phyloP scores from a whole-genome alignment of 768 basidiomycete genomes.

The Coprinellus micaceus region DNA sequence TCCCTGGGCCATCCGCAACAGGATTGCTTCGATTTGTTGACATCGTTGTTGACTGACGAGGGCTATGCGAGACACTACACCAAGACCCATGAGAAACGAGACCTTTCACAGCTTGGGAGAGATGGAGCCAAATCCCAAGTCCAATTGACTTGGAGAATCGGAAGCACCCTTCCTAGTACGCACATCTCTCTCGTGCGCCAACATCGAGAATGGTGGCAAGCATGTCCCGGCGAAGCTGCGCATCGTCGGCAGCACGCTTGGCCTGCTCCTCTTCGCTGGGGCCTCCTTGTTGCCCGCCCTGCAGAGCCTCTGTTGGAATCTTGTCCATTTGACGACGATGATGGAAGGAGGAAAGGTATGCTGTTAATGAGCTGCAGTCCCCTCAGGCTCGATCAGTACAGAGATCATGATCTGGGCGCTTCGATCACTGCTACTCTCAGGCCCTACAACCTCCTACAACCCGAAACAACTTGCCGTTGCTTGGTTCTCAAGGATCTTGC shows the following conservation, averaged over 20 bases:
- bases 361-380: conserved; percentile 1
- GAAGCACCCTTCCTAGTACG: too few relatives aligned
- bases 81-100: not conserved
- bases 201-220: conserved; percentile 75
- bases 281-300: conserved; percentile 48
- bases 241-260: conserved; percentile 56
- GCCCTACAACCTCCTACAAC: too few relatives aligned
- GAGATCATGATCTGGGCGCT: not conserved
- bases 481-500: too few relatives aligned
- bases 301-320: conserved; percentile 38
- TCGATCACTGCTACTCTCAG: too few relatives aligned
- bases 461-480: too few relatives aligned
- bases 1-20: conserved; percentile 78
- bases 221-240: conserved; percentile 72
- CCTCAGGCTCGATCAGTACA: not conserved
- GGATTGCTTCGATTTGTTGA: conserved; percentile 72
- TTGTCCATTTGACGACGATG: conserved; percentile 31
- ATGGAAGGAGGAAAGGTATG: not conserved
- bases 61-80: conserved; percentile 77
- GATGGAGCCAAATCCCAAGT: too few relatives aligned
- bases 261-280: conserved; percentile 45
- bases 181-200: conserved; percentile 79
- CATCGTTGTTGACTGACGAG: conserved; percentile 83
- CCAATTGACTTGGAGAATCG: too few relatives aligned
- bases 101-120: not conserved